phyloP scores from a whole-genome alignment of 140 eudicot genomes.

The Oenanthe javanica region DNA sequence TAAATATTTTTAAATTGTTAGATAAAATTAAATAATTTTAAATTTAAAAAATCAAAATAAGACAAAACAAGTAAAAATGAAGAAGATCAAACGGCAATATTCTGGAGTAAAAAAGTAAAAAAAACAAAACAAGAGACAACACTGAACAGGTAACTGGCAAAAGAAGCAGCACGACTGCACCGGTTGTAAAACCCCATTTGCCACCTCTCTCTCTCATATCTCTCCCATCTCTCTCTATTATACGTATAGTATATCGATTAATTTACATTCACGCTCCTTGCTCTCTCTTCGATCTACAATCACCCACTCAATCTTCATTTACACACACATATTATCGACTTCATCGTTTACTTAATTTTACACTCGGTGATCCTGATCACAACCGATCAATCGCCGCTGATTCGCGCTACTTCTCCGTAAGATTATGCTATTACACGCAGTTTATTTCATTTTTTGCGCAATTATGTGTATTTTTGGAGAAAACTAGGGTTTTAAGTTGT shows the following conservation, averaged over 20 bases:
- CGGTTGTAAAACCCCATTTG: conserved; percentile 1
- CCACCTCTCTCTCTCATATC: not conserved
- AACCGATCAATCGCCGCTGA: not conserved
- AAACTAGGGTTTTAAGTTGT: conserved; percentile 6
- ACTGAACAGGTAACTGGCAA: not conserved
- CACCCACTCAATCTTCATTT: not conserved
- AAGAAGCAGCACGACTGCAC: not conserved
- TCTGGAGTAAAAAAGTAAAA: no score
- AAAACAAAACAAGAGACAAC: no score
- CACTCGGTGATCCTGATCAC: not conserved
- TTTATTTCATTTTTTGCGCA: not conserved
- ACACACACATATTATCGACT: not conserved
- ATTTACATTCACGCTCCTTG: not conserved
- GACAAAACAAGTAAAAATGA: no score
- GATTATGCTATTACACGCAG: not conserved
- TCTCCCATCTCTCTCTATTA: not conserved
- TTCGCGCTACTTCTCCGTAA: not conserved
- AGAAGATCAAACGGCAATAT: no score
- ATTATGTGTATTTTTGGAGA: not conserved
- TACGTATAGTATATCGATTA: not conserved
- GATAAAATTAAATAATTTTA: no score
- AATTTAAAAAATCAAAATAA: no score
- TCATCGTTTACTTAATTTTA: not conserved
- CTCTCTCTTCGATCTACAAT: not conserved
- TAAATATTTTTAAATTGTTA: no score